Base-by-base conservation (phyloP, 116 monocot genomes). In the Cymodocea nodosa region DNA sequence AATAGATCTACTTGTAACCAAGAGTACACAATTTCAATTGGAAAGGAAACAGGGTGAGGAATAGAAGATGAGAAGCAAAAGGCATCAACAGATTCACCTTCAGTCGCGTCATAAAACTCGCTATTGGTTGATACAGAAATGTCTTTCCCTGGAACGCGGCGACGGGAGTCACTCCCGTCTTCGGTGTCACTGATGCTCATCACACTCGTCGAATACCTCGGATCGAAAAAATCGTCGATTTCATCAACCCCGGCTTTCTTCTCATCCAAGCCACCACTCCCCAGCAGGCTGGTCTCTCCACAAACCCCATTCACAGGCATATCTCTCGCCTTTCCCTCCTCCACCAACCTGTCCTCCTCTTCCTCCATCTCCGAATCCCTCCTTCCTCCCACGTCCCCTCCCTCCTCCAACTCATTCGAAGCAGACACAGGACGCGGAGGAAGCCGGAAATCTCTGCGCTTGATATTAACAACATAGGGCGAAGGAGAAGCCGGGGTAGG, bases 31-130 rank as follows among this genome's bases (percentile, higher is more conserved):
- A 19, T 55, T 18, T 0, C 19, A 55, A 55, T 19, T 55, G 19
- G n/a, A 1, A 55, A 55, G 22, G 2, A 55, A 14, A 55, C 6
- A 6, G 15, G n/a, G n/a, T n/a, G n/a, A n/a, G n/a, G 19, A n/a
- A 55, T 7, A 55, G 18, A 18, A 7, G 0, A 15, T 20, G 12
- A 57, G 36, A 57, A 24, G 0, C 15, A 11, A 15, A 53, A 66
- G 23, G 18, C 13, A 51, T 34, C 14, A 66, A 15, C 25, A 34
- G 17, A 44, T 57, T 56, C 68, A 87, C 87, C 87, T 79, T 83
- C 79, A 51, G 49, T 12, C 44, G 87, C 84, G 75, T 87, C 84
- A 60, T 67, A 87, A 60, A 79, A 84, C 39, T 84, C 78, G 67
- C 58, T 63, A 23, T 64, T 66, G 67, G 52, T 56, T 0, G 50